phyloP scores from a whole-genome alignment of 257 asterid genomes.

The Plantago ovata region DNA sequence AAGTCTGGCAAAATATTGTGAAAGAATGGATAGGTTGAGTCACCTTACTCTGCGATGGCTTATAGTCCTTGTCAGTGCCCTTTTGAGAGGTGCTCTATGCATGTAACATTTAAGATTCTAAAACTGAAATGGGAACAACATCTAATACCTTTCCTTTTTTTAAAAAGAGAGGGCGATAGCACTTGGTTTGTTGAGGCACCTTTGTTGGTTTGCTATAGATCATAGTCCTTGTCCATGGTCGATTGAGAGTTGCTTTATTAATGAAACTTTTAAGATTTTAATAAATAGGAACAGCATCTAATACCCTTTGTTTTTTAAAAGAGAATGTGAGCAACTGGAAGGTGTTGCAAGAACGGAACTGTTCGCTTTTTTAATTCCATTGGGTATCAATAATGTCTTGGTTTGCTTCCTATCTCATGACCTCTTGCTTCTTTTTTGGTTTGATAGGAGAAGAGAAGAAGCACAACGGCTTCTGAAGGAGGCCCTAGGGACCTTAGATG shows the following conservation, averaged over 20 bases:
- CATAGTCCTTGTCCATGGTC: too few relatives aligned
- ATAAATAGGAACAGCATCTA: too few relatives aligned
- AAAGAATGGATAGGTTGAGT: not conserved
- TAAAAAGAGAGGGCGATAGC: too few relatives aligned
- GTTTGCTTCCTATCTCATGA: not conserved
- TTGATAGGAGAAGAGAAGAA: constrained; percentile 82
- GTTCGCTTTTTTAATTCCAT: not conserved
- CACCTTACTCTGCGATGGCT: too few relatives aligned
- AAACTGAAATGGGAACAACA: not conserved
- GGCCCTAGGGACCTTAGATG: constrained; percentile 67
- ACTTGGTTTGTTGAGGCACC: too few relatives aligned
- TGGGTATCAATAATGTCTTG: not conserved
- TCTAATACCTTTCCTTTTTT: not conserved
- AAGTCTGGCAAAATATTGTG: too few relatives aligned
- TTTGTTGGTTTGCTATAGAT: too few relatives aligned
- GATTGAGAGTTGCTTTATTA: too few relatives aligned
- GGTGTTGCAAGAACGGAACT: too few relatives aligned
- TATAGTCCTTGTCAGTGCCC: not conserved
- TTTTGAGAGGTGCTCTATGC: constrained; percentile 1
- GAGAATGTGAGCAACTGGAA: too few relatives aligned
- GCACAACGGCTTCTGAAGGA: constrained; percentile 68
- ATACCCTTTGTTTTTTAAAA: too few relatives aligned
- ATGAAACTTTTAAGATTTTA: too few relatives aligned
- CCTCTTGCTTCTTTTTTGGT: constrained; percentile 16
- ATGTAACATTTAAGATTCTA: constrained; percentile 6